These are phyloP conservation scores for Akanthomyces muscarius DNA, from an alignment of 2,329 filamentous ascomycete species.

Conservation along the genomic window DNA sequence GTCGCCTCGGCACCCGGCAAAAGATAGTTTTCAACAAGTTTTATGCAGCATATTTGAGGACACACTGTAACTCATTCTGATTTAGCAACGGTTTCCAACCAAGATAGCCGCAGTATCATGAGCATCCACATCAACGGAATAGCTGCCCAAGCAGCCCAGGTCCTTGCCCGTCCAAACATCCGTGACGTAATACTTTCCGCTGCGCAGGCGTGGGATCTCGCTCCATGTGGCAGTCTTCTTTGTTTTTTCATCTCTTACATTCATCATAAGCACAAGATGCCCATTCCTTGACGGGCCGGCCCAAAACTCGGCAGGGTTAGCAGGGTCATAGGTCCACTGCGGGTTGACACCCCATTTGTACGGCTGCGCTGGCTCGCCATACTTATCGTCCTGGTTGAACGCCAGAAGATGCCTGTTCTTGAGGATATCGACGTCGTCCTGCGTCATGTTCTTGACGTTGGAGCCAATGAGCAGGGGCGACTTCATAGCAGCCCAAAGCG, in stretches of 20 bases:
- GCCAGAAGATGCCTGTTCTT: conserved; percentile 37
- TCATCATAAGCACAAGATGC: conserved; percentile 46
- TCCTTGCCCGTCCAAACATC: conserved; percentile 45
- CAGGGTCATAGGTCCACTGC: conserved; percentile 46
- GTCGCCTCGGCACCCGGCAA: too few relatives aligned
- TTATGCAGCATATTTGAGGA: too few relatives aligned
- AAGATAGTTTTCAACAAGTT: too few relatives aligned
- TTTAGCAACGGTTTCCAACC: conserved; percentile 8
- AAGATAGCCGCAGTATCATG: conserved; percentile 35
- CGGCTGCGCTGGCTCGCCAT: conserved; percentile 40
- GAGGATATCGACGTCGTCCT: conserved; percentile 37
- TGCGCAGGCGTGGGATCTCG: conserved; percentile 40
- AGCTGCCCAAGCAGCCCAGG: conserved; percentile 32
- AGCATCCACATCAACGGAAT: conserved; percentile 27
- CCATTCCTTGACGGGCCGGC: conserved; percentile 39
- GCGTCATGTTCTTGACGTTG: conserved; percentile 33
- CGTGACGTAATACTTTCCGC: conserved; percentile 34
- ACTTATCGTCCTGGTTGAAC: conserved; percentile 44
- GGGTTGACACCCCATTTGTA: conserved; percentile 47
- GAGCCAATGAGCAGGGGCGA: conserved; percentile 47
- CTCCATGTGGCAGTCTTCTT: conserved; percentile 36
- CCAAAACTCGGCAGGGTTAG: conserved; percentile 48
- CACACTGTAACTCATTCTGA: too few relatives aligned
- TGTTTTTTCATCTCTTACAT: conserved; percentile 32
- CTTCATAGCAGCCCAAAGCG: conserved; percentile 49